Base-by-base conservation (phyloP, 805 yeast genomes). In the Metschnikowia colocasiae region DNA sequence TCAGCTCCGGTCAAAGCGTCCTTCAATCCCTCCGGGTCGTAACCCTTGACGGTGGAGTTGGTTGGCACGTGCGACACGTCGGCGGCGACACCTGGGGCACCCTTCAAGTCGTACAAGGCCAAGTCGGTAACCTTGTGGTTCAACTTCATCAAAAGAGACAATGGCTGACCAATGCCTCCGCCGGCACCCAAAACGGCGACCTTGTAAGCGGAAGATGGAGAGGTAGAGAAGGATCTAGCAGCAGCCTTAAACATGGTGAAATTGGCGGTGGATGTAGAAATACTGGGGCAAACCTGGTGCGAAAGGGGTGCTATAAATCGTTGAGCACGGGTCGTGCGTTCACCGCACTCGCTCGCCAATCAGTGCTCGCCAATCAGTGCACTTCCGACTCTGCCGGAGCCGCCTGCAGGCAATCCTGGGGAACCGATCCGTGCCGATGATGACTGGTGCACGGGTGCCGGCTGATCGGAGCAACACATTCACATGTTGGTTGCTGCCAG, bases 71-170 rank as follows among this genome's bases (percentile, higher is more conserved):
- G 98, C 38, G 96, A 87, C 53, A 91, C 78, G 64, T 91, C 98
- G 48, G 98, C 91, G 56, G 97, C 97, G 52, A 91, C 97, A 76
- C 98, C 98, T 58, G 90, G 89, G 52, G 96, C 95, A 61, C 94
- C 89, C 68, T 83, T 82, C 65, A 91, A 78, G 73, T 91, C 98
- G 76, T 87, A 91, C 48, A 91, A 76, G 51, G 94, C 80, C 67
- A 91, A 78, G 58, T 84, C 85, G 45, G 95, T 85, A 53, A 91
- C 96, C 72, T 87, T 83, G 71, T 79, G 85, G 82, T 89, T 88
- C 65, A 86, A 78, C 76, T 92, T 91, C 75, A 91, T 70, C 64
- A 92, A 78, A 51, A 87, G 74, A 59, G 72, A 59, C 61, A 68
- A 63, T 62, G 73, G 72, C 78, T 79, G 73, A 71, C 98, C 98